Evolutionary conservation across 2,329 filamentous ascomycete genomes (phyloP), one percentile per base, ranked within the genome.

Genomic region (Sphaceloma murrayae): DNA sequence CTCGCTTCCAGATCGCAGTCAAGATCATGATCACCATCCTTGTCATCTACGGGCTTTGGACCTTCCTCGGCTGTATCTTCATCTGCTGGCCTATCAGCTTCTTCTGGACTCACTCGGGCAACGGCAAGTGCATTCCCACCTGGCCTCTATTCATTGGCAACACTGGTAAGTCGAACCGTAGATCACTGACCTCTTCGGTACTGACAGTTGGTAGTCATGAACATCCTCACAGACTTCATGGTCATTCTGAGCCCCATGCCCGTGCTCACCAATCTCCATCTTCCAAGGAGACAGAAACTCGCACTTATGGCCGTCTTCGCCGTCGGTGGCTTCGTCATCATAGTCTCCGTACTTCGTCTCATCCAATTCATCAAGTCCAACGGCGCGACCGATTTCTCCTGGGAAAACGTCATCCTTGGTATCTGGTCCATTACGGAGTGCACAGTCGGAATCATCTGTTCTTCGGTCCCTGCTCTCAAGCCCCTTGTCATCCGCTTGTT

Each of bases 361-460:
- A 52, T 53, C 21, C 50, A 50, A 4, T 49, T 59, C 9, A 49
- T 53, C 19, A 49, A 52, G 47, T 32, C 54, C 32, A 42, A 54
- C 9, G 46, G 49, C 5, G 44, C 44, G 10, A 48, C 46, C 11
- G 56, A 58, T 45, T 48, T 54, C 9, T 52, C 45, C 33, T 58
- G 53, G 51, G 47, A 58, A 40, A 57, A 59, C 43, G 52, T 54
- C 10, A 49, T 57, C 10, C 40, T 43, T n/a, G 40, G 40, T 4
- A 58, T 63, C 8, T 68, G 64, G 58, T 65, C 62, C 2, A 57
- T 57, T 2, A 54, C 63, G 30, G 66, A 70, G 53, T 56, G 62
- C 38, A 68, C 68, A 39, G 56, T 66, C 1, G 63, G 64, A 17
- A 66, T 69, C 49, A 60, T 65, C 3, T 69, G 64, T 51, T 64